Percentiles rank a stretch among this genome's conserved stretches.
Conservation (phyloP, 305 asterid species). For the Fraxinus ornus region DNA sequence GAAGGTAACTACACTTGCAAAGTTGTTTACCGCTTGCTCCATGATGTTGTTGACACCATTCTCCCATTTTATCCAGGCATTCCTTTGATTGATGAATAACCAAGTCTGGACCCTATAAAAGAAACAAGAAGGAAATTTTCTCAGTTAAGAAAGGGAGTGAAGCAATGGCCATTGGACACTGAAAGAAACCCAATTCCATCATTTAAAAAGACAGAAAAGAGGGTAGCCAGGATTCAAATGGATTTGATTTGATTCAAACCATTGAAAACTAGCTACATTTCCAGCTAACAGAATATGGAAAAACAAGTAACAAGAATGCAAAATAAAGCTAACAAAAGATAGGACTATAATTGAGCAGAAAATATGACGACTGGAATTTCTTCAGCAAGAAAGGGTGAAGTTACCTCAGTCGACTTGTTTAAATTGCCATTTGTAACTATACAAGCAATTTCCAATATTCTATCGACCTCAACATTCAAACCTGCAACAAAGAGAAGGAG, state of each 20-base stretch:
- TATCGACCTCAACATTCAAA: constrained; percentile 70
- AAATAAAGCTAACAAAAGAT: constrained; percentile 14
- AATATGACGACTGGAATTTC: not conserved
- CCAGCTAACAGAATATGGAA: not conserved
- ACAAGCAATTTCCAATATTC: constrained; percentile 94
- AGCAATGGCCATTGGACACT: not conserved
- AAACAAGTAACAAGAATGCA: not conserved
- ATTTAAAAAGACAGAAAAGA: not conserved
- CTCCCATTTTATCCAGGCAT: constrained; percentile 84
- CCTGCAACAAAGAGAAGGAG: constrained; percentile 42
- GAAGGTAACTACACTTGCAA: constrained; percentile 13
- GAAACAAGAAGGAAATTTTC: not conserved
- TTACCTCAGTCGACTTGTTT: constrained; percentile 74
- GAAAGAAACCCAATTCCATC: not conserved
- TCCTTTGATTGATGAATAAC: constrained; percentile 79
- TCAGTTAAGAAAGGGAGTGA: constrained; percentile 8
- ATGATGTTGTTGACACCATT: constrained; percentile 96
- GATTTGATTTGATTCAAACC: not conserved
- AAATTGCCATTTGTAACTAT: constrained; percentile 79
- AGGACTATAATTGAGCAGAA: constrained; percentile 12
- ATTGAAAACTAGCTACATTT: not conserved
- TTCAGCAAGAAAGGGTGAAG: constrained; percentile 3
- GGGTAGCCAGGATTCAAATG: not conserved
- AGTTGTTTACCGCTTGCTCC: constrained; percentile 67
- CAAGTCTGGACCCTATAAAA: constrained; percentile 81